phyloP scores from a whole-genome alignment of 148 eudicot genomes.

The Salicornia ramosissima region DNA sequence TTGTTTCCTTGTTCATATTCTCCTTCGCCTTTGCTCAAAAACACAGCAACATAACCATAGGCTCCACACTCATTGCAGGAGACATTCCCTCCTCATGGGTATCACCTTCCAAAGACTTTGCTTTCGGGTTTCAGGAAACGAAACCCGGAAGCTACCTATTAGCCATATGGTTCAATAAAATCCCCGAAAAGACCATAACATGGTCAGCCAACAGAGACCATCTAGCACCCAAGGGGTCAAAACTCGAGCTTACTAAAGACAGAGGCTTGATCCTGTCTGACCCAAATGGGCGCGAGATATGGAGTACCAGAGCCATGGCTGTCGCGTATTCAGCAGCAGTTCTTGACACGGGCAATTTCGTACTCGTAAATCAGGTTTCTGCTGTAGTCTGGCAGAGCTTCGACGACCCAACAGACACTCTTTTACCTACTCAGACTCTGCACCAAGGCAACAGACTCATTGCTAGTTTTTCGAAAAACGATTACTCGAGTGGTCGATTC shows the following conservation, averaged over 20 bases:
- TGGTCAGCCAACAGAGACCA: constrained; percentile 33
- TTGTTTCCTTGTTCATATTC: background rate
- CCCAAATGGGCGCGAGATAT: constrained; percentile 23
- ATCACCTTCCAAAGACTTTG: constrained; percentile 32
- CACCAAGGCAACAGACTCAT: constrained; percentile 15
- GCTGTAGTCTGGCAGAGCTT: constrained; percentile 28
- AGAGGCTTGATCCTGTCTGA: constrained; percentile 26
- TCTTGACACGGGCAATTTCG: constrained; percentile 31
- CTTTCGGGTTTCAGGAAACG: constrained; percentile 32
- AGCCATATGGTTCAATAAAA: constrained; percentile 32
- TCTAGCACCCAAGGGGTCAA: constrained; percentile 24
- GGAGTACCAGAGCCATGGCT: constrained; percentile 3
- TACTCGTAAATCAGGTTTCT: constrained; percentile 12
- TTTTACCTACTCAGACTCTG: constrained; percentile 28
- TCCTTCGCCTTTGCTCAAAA: constrained; percentile 11
- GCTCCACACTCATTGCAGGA: constrained; percentile 30
- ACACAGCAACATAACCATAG: constrained; percentile 19
- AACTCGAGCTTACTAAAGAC: constrained; percentile 20
- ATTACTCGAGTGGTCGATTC: constrained; percentile 30
- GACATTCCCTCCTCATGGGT: constrained; percentile 15
- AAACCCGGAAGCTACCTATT: constrained; percentile 24
- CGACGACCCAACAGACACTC: constrained; percentile 27
- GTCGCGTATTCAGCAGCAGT: constrained; percentile 23
- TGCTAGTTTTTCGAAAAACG: constrained; percentile 19
- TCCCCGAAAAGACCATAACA: constrained; percentile 29